Percentiles rank a stretch among this genome's conserved stretches.
Conservation (phyloP, 83 land plant species). For the Isoetes engelmannii region DNA sequence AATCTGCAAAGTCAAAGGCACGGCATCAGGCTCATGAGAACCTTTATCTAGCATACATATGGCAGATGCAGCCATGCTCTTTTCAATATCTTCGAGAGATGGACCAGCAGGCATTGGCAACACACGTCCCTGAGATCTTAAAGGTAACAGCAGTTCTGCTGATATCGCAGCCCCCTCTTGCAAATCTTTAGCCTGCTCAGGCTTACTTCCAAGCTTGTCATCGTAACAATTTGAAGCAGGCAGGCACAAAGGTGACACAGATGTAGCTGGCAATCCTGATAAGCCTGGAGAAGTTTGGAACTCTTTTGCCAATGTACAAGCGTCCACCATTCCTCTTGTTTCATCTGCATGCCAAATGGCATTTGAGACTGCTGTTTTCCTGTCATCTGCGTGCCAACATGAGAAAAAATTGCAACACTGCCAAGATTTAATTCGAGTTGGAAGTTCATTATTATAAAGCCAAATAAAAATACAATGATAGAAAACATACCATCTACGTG, state of each 20-base stretch:
- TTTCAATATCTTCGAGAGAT: constrained; percentile 42
- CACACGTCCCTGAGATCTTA: constrained; percentile 11
- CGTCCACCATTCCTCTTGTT: constrained; percentile 24
- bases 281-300: constrained; percentile 19
- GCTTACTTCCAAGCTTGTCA: constrained; percentile 2
- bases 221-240: constrained; percentile 4
- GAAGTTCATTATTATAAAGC: not conserved
- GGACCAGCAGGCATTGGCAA: constrained; percentile 45
- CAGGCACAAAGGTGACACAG: constrained; percentile 1
- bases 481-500: constrained; percentile 37
- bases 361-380: constrained; percentile 17
- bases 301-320: constrained; percentile 1
- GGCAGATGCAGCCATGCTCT: constrained; percentile 11
- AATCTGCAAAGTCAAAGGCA: not conserved
- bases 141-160: not conserved
- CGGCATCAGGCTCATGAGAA: not conserved
- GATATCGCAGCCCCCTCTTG: not conserved
- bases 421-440: not conserved
- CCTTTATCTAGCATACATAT: not conserved
- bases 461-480: not conserved
- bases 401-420: not conserved
- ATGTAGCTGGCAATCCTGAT: constrained; percentile 7
- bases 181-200: not conserved
- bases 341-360: constrained; percentile 38
- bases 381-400: constrained; percentile 24